Evolutionary conservation across 148 eudicot genomes (phyloP).

Genomic region (Heliosperma pusillum): DNA sequence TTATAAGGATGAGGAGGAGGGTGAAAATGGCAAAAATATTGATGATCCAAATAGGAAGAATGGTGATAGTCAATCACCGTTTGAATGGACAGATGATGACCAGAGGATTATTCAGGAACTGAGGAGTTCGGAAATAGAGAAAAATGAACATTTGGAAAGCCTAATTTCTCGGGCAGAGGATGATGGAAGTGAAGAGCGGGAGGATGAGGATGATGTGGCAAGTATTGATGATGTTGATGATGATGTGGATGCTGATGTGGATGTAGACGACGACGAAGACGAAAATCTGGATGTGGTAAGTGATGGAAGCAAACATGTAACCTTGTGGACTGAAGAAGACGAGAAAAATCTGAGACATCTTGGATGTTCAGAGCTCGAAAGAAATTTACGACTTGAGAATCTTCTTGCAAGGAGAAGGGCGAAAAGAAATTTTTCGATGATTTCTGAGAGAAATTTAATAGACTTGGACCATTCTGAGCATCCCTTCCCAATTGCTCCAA

Average conservation of each 20-base stretch:
- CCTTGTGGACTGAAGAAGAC: slow-evolving; percentile 67
- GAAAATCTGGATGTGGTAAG: slow-evolving; percentile 21
- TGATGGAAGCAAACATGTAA: slow-evolving; percentile 30
- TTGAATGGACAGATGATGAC: slow-evolving; percentile 48
- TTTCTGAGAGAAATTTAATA: slow-evolving; percentile 46
- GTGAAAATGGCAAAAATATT: slow-evolving; percentile 19
- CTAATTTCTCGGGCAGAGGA: slow-evolving; percentile 37
- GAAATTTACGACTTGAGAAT: slow-evolving; percentile 56
- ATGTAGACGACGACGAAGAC: slow-evolving; percentile 41
- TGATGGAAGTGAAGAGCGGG: slow-evolving; percentile 1
- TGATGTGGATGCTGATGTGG: slow-evolving; percentile 29
- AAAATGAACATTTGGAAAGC: slow-evolving; percentile 42
- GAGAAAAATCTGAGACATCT: slow-evolving; percentile 57
- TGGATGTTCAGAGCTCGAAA: slow-evolving; percentile 51
- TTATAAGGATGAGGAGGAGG: slow-evolving; percentile 20
- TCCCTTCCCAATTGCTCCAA: slow-evolving; percentile 41
- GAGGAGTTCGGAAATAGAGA: slow-evolving; percentile 42
- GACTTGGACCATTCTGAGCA: slow-evolving; percentile 42
- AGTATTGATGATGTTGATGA: slow-evolving; percentile 29
- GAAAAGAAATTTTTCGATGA: slow-evolving; percentile 35
- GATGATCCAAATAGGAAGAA: slow-evolving; percentile 20
- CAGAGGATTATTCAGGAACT: slow-evolving; percentile 39
- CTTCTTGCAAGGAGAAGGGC: slow-evolving; percentile 55
- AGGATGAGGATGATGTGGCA: slow-evolving; percentile 10
- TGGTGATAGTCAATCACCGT: slow-evolving; percentile 23